Percentiles rank a stretch among this genome's conserved stretches.
Evolutionary conservation across 768 basidiomycete genomes (phyloP).

Genomic region (Tephrocybe sp.): DNA sequence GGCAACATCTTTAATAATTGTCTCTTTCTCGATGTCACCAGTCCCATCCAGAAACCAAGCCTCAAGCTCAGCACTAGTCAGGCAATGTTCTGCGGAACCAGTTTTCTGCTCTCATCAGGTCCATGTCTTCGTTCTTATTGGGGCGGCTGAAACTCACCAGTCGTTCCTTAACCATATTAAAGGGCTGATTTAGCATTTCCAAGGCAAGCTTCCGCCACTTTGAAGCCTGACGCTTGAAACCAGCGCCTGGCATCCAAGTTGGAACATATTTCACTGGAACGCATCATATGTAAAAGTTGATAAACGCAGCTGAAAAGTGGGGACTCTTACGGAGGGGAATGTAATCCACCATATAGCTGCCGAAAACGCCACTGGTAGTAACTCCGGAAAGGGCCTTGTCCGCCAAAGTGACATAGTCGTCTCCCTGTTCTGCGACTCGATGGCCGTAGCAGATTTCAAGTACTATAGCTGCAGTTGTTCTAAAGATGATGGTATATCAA

Average conservation of each 20-base stretch:
- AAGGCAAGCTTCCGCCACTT: slow-evolving; percentile 31
- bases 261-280: slow-evolving; percentile 39
- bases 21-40: slow-evolving; percentile 8
- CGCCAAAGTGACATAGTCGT: slow-evolving; percentile 24
- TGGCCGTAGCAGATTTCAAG: slow-evolving; percentile 17
- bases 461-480: slow-evolving; percentile 10
- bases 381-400: slow-evolving; percentile 23
- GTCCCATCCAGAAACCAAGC: background rate
- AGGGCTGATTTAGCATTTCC: slow-evolving; percentile 38
- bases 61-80: slow-evolving; percentile 3
- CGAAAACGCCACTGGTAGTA: slow-evolving; percentile 17
- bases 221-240: slow-evolving; percentile 39
- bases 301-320: background rate
- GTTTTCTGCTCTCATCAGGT: background rate
- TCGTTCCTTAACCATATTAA: slow-evolving; percentile 8
- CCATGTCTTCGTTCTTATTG: background rate
- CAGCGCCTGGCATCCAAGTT: slow-evolving; percentile 47
- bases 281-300: slow-evolving; percentile 13
- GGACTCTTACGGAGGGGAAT: slow-evolving; percentile 9
- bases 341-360: slow-evolving; percentile 23
- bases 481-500: background rate
- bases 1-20: slow-evolving; percentile 9
- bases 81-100: slow-evolving; percentile 1
- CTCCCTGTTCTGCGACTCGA: slow-evolving; percentile 21
- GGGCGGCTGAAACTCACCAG: slow-evolving; percentile 1